phyloP scores from a whole-genome alignment of 139 green algal species.

The Bryopsis sp. region DNA sequence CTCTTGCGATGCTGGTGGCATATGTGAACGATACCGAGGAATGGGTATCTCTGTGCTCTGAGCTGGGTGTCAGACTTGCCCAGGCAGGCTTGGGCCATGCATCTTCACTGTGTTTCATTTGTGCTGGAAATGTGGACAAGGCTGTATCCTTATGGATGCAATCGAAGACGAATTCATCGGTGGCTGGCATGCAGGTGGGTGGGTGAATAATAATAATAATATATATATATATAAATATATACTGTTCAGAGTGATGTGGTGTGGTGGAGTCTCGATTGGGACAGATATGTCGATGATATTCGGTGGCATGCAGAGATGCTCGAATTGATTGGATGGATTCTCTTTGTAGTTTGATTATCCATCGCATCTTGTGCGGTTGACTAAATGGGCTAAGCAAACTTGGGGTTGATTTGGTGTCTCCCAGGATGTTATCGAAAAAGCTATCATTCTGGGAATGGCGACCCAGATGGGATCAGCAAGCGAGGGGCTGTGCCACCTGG shows the following conservation, averaged over 20 bases:
- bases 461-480: slow-evolving; percentile 31
- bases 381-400: not conserved
- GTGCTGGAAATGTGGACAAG: slow-evolving; percentile 74
- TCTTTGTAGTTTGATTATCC: not conserved
- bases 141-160: slow-evolving; percentile 69
- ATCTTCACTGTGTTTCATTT: slow-evolving; percentile 87
- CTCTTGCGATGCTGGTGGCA: slow-evolving; percentile 85
- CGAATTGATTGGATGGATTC: not conserved
- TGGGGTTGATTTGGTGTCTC: not conserved
- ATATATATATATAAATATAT: no score
- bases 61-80: slow-evolving; percentile 54
- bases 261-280: no score
- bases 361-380: no score
- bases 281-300: no score
- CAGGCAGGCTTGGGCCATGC: slow-evolving; percentile 62
- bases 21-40: slow-evolving; percentile 48
- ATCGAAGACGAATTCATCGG: slow-evolving; percentile 15
- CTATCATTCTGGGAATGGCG: slow-evolving; percentile 79
- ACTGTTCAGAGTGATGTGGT: not conserved
- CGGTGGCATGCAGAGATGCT: no score
- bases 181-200: slow-evolving; percentile 17
- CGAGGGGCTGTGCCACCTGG: slow-evolving; percentile 60
- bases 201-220: no score
- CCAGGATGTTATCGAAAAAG: slow-evolving; percentile 89
- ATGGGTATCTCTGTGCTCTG: slow-evolving; percentile 52